These are phyloP conservation scores for Claviceps quebecensis DNA, from an alignment of 2,329 filamentous ascomycete genomes.

Conservation along the genomic window DNA sequence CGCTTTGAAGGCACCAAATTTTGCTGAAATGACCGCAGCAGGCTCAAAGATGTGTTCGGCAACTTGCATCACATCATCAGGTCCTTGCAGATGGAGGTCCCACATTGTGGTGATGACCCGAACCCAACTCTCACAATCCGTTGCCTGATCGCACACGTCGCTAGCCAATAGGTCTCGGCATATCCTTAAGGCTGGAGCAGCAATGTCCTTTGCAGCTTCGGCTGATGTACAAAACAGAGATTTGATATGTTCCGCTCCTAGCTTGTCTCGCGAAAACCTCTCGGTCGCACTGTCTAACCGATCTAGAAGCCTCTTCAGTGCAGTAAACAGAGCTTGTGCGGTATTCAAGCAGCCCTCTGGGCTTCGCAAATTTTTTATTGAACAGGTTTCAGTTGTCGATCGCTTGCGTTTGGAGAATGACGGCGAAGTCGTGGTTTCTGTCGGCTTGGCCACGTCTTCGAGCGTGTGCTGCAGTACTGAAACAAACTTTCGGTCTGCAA, in stretches of 20 bases:
- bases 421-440: conserved; percentile 12
- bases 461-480: conserved; percentile 51
- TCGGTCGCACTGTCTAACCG: conserved; percentile 25
- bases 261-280: conserved; percentile 28
- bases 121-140: conserved; percentile 33
- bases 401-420: conserved; percentile 33
- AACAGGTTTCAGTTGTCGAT: conserved; percentile 20
- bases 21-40: conserved; percentile 24
- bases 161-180: conserved; percentile 27
- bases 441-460: conserved; percentile 36
- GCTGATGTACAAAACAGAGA: conserved; percentile 39
- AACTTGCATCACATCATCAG: conserved; percentile 33
- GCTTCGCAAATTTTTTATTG: conserved; percentile 26
- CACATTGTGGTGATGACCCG: conserved; percentile 32
- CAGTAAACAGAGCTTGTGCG: conserved; percentile 32
- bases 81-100: conserved; percentile 38
- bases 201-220: conserved; percentile 30
- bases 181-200: conserved; percentile 30
- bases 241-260: conserved; percentile 44
- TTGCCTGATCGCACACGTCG: conserved; percentile 17
- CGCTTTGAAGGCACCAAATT: conserved; percentile 20
- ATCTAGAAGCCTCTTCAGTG: conserved; percentile 31
- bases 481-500: conserved; percentile 57
- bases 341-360: conserved; percentile 29
- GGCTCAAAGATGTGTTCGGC: conserved; percentile 31